Conservation (phyloP, 2,329 filamentous ascomycete genomes). For the Xylariaceae sp. region DNA sequence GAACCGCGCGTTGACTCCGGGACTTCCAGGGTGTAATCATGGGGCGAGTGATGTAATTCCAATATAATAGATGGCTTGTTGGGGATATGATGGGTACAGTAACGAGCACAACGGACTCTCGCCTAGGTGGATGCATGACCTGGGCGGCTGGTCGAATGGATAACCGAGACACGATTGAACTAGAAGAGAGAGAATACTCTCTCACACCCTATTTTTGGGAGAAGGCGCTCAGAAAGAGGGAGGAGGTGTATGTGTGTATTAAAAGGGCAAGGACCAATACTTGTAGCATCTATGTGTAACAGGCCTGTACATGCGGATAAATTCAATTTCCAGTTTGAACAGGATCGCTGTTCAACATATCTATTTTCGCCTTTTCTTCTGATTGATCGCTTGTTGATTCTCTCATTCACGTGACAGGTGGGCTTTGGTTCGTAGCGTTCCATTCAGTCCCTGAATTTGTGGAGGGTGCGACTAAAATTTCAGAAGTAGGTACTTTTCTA, state of each 20-base stretch:
- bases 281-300: conserved; percentile 18
- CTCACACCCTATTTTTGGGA: conserved; percentile 22
- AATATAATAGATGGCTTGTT: conserved; percentile 15
- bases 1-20: conserved; percentile 20
- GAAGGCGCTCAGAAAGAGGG: conserved; percentile 15
- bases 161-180: conserved; percentile 30
- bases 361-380: no score
- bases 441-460: no score
- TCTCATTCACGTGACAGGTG: no score
- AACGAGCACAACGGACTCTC: conserved; percentile 7
- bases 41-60: conserved; percentile 13
- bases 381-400: no score
- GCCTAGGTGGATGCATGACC: background rate
- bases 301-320: conserved; percentile 16
- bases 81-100: conserved; percentile 12
- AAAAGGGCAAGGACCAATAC: conserved; percentile 11
- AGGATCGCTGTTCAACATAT: no score
- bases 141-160: conserved; percentile 26
- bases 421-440: no score
- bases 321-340: conserved; percentile 3
- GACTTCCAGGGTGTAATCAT: conserved; percentile 16
- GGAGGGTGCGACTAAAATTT: no score
- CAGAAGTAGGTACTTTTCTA: no score
- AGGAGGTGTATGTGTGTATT: conserved; percentile 6
- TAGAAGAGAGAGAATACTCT: conserved; percentile 24